A percentile compares a stretch with the other conserved stretches of the same genome.
phyloP scores from a whole-genome alignment of 441 rosid genomes.

The Gossypium gossypioides region DNA sequence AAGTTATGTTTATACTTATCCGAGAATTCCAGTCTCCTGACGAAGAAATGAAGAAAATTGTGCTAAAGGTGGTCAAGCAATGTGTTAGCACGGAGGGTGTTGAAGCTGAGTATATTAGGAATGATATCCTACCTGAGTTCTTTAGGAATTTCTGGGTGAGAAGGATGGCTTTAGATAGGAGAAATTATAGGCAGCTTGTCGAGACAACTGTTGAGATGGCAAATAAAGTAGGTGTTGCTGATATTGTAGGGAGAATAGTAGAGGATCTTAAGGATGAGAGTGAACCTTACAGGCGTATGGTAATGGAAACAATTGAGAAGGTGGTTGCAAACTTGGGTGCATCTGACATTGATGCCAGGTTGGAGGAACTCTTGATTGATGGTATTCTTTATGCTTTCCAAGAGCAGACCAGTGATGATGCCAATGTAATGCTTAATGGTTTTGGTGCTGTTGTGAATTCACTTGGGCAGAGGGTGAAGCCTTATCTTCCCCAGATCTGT shows the following conservation, averaged over 20 bases:
- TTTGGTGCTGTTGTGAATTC: slow-evolving; percentile 94
- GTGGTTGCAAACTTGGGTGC: slow-evolving; percentile 82
- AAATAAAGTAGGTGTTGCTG: slow-evolving; percentile 82
- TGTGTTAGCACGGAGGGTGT: slow-evolving; percentile 98
- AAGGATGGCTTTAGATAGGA: slow-evolving; percentile 86
- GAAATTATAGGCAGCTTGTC: slow-evolving; percentile 83
- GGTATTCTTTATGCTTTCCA: slow-evolving; percentile 97
- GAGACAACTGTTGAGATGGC: slow-evolving; percentile 97
- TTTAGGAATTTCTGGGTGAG: slow-evolving; percentile 86
- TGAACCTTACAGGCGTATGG: slow-evolving; percentile 83
- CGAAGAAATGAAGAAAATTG: slow-evolving; percentile 97
- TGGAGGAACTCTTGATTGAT: slow-evolving; percentile 91
- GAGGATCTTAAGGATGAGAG: slow-evolving; percentile 94
- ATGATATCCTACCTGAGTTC: slow-evolving; percentile 83
- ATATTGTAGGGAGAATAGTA: slow-evolving; percentile 77
- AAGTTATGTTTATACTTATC: slow-evolving; percentile 76
- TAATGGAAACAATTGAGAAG: slow-evolving; percentile 95
- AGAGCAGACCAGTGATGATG: slow-evolving; percentile 94
- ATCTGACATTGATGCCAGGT: slow-evolving; percentile 76
- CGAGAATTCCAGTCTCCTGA: slow-evolving; percentile 98
- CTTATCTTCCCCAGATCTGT: slow-evolving; percentile 96
- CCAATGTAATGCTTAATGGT: slow-evolving; percentile 96
- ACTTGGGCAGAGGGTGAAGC: slow-evolving; percentile 91
- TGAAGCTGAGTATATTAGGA: slow-evolving; percentile 73
- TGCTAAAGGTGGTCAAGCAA: slow-evolving; percentile 88